A percentile compares a stretch with the other conserved stretches of the same genome.
These are phyloP conservation scores for Artemisia tridentata DNA, from an alignment of 129 eudicot species.

Conservation along the genomic window DNA sequence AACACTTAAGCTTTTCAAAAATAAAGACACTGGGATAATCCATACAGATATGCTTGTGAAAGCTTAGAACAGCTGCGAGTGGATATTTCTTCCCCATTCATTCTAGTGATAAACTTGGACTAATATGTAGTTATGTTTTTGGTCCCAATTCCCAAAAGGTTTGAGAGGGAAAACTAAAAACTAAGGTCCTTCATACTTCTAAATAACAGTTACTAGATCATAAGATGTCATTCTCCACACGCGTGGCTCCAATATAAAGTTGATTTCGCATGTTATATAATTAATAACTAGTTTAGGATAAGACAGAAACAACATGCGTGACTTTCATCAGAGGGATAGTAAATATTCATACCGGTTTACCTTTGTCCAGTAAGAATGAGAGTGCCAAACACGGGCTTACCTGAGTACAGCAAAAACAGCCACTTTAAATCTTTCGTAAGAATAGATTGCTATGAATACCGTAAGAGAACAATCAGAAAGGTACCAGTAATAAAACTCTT, in stretches of 20 bases:
- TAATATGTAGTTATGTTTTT: background rate
- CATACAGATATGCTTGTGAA: slow-evolving; percentile 89
- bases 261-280: background rate
- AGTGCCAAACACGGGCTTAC: slow-evolving; percentile 96
- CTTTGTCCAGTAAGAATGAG: slow-evolving; percentile 83
- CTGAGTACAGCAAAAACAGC: slow-evolving; percentile 38
- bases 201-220: background rate
- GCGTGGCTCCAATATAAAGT: background rate
- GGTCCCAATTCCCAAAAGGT: background rate
- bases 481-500: slow-evolving; percentile 96
- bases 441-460: background rate
- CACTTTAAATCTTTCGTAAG: background rate
- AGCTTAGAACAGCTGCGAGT: slow-evolving; percentile 81
- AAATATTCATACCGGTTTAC: slow-evolving; percentile 85
- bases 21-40: slow-evolving; percentile 2
- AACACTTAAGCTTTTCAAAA: background rate
- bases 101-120: slow-evolving; percentile 29
- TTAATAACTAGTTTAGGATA: background rate
- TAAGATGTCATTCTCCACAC: background rate
- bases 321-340: slow-evolving; percentile 8
- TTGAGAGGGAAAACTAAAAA: background rate
- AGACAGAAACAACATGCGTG: background rate
- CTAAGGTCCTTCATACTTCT: background rate
- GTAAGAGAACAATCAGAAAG: slow-evolving; percentile 2
- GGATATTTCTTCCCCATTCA: slow-evolving; percentile 81